A percentile compares a stretch with the other conserved stretches of the same genome.
Evolutionary conservation across 768 basidiomycete species (phyloP).

Genomic region (Podaxis carcinomalis): DNA sequence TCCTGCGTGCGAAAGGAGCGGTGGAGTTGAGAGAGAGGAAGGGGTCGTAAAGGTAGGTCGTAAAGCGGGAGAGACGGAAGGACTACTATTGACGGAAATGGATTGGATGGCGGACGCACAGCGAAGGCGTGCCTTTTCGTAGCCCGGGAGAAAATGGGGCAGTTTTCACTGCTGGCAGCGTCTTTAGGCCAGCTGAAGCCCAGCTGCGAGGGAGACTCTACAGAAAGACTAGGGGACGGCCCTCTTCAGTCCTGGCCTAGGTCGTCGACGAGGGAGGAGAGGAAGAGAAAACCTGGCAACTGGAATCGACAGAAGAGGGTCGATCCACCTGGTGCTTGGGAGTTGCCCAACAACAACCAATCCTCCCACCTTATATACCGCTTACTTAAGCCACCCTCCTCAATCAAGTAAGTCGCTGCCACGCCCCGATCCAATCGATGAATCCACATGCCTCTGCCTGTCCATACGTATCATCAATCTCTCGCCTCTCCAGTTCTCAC

Average conservation of each 20-base stretch:
- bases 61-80: conserved; percentile 44
- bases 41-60: conserved; percentile 71
- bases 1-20: conserved; percentile 33
- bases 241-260: conserved; percentile 41
- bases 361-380: conserved; percentile 22
- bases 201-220: conserved; percentile 24
- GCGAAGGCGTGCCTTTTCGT: conserved; percentile 89
- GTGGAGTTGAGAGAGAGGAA: conserved; percentile 31
- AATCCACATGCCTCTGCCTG: conserved; percentile 2
- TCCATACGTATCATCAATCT: neutral
- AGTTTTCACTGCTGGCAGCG: conserved; percentile 17
- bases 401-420: neutral
- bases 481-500: neutral
- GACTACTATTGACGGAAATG: conserved; percentile 24
- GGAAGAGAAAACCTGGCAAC: conserved; percentile 38
- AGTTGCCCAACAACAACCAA: conserved; percentile 24
- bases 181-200: conserved; percentile 19
- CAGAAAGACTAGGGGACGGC: conserved; percentile 26
- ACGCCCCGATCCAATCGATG: conserved; percentile 8
- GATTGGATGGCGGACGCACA: conserved; percentile 74
- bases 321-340: conserved; percentile 43
- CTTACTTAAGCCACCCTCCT: conserved; percentile 25
- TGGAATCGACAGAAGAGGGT: conserved; percentile 46
- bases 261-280: conserved; percentile 29
- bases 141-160: conserved; percentile 20